A percentile compares a stretch with the other conserved stretches of the same genome.
These are phyloP conservation scores for Collybia sp. DNA, from an alignment of 768 basidiomycete genomes.

Conservation along the genomic window DNA sequence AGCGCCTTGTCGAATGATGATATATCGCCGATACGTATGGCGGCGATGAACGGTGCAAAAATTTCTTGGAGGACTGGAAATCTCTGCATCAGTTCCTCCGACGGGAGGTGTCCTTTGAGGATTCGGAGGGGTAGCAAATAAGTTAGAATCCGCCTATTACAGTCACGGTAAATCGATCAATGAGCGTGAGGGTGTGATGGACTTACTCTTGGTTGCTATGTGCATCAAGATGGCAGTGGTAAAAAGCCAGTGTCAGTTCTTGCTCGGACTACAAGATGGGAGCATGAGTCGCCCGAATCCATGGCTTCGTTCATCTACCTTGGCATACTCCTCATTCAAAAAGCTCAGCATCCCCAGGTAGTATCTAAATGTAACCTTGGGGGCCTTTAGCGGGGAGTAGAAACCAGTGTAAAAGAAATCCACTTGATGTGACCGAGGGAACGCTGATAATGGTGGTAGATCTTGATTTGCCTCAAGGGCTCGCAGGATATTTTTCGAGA, in stretches of 20 bases:
- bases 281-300: no score
- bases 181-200: neutral
- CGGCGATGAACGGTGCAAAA: constrained; percentile 75
- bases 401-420: constrained; percentile 1
- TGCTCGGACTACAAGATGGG: constrained; percentile 78
- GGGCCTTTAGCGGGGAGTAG: constrained; percentile 9
- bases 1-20: constrained; percentile 78
- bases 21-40: constrained; percentile 76
- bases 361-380: constrained; percentile 88
- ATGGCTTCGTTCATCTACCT: constrained; percentile 34
- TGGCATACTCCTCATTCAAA: constrained; percentile 85
- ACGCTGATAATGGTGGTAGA: constrained; percentile 70
- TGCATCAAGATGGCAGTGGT: constrained; percentile 69
- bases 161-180: neutral
- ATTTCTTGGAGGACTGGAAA: constrained; percentile 72
- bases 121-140: constrained; percentile 90
- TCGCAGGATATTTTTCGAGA: constrained; percentile 88
- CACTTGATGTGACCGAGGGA: constrained; percentile 86
- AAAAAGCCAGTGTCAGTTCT: constrained; percentile 83
- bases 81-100: constrained; percentile 58
- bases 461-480: constrained; percentile 84
- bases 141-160: constrained; percentile 78
- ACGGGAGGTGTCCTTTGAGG: constrained; percentile 83
- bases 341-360: constrained; percentile 95
- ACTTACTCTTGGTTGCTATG: constrained; percentile 80